Percentiles rank a stretch among this genome's conserved stretches.
These are phyloP conservation scores for Lomentospora prolificans DNA, from an alignment of 2,329 filamentous ascomycete species.

Conservation along the genomic window DNA sequence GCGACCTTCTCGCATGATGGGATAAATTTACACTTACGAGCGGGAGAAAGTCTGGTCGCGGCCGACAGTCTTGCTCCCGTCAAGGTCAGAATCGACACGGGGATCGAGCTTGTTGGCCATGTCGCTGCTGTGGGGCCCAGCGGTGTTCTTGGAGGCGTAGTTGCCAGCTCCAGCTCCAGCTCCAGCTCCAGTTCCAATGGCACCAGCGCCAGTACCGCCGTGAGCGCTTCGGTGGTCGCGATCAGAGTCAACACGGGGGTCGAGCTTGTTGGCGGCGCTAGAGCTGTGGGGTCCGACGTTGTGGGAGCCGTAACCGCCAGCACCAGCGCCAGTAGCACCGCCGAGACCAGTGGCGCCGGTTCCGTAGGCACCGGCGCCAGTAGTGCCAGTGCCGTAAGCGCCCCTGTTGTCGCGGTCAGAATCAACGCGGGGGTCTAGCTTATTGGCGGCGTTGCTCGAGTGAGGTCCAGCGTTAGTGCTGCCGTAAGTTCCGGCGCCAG, in stretches of 20 bases:
- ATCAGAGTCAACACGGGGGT: conserved; percentile 43
- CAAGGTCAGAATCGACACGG: conserved; percentile 44
- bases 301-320: neutral
- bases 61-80: conserved; percentile 44
- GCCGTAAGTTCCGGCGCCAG: neutral
- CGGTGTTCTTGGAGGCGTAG: conserved; percentile 14
- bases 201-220: neutral
- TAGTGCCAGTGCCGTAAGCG: neutral
- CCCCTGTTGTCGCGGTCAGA: neutral
- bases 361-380: neutral
- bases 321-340: too few relatives aligned
- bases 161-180: neutral
- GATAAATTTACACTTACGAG: neutral
- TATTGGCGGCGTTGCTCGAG: neutral
- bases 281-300: conserved; percentile 24
- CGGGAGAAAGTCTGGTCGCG: conserved; percentile 33
- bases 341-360: too few relatives aligned
- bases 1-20: too few relatives aligned
- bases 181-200: neutral
- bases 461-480: neutral
- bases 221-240: neutral
- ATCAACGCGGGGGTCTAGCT: neutral
- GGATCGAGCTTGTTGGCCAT: conserved; percentile 45
- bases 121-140: conserved; percentile 39
- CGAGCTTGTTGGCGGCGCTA: conserved; percentile 37